Evolutionary conservation across 2,329 filamentous ascomycete species (phyloP).

Genomic region (Ascochyta clinopodiicola): DNA sequence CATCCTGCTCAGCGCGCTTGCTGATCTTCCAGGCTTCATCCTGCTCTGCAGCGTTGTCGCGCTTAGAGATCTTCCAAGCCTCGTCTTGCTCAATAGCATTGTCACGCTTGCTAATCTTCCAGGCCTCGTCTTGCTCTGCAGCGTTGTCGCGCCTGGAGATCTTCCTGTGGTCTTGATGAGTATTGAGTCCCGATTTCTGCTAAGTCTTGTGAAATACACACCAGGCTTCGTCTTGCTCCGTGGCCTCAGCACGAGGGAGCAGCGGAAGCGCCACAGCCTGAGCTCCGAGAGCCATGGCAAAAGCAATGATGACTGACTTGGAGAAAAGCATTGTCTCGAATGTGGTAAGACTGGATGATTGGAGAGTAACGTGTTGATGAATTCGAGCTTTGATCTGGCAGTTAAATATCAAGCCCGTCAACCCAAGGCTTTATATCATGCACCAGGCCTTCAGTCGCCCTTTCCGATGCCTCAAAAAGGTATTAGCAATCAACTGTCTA

Average conservation of each 20-base stretch:
- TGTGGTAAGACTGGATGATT: no score
- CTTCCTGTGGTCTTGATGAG: background rate
- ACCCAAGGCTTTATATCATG: background rate
- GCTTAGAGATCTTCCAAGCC: background rate
- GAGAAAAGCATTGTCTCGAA: background rate
- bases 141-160: background rate
- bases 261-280: background rate
- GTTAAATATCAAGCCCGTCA: background rate
- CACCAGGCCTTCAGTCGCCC: background rate
- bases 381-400: background rate
- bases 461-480: no score
- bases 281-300: background rate
- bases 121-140: background rate
- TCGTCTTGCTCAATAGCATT: background rate
- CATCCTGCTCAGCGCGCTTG: background rate
- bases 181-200: background rate
- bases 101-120: background rate
- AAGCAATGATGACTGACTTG: background rate
- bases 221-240: conserved; percentile 1
- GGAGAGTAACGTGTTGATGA: background rate
- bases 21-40: background rate
- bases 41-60: background rate
- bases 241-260: background rate
- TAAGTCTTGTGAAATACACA: background rate
- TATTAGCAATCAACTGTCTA: background rate